A percentile compares a stretch with the other conserved stretches of the same genome.
phyloP scores from a whole-genome alignment of 139 green algal species.

The Dunaliella sp. region DNA sequence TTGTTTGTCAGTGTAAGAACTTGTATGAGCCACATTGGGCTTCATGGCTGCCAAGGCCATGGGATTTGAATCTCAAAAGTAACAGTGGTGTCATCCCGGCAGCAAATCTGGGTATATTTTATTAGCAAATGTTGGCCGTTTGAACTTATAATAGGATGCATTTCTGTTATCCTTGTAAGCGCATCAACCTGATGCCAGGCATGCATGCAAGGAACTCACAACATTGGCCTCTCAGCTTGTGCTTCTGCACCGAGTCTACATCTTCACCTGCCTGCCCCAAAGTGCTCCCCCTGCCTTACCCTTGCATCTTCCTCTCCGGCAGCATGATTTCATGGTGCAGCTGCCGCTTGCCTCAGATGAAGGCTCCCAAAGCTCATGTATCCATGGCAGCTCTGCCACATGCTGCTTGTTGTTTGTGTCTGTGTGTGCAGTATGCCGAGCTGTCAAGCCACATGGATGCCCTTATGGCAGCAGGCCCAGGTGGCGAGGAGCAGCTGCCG shows the following conservation, averaged over 20 bases:
- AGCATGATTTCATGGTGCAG: background rate
- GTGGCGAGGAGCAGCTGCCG: background rate
- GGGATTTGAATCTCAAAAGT: background rate
- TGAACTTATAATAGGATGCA: too few species aligned
- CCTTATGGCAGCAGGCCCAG: background rate
- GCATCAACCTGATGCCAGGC: too few species aligned
- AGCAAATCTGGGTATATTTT: background rate
- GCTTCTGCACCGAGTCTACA: too few species aligned
- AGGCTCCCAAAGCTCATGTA: background rate
- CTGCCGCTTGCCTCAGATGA: background rate
- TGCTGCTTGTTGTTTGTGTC: background rate
- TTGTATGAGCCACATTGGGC: background rate
- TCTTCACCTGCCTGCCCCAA: too few species aligned
- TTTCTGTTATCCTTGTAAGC: too few species aligned
- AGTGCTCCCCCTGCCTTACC: background rate
- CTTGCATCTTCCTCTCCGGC: background rate
- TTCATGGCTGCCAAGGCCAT: background rate
- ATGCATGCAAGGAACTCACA: too few species aligned
- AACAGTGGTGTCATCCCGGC: background rate
- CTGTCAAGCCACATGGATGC: background rate
- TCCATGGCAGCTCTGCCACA: too few species aligned
- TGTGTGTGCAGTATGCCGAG: background rate
- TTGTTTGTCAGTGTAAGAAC: background rate
- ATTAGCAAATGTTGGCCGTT: too few species aligned
- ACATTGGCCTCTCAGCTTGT: too few species aligned